These are phyloP conservation scores for Capsella rubella DNA, from an alignment of 441 rosid species.

Conservation along the genomic window DNA sequence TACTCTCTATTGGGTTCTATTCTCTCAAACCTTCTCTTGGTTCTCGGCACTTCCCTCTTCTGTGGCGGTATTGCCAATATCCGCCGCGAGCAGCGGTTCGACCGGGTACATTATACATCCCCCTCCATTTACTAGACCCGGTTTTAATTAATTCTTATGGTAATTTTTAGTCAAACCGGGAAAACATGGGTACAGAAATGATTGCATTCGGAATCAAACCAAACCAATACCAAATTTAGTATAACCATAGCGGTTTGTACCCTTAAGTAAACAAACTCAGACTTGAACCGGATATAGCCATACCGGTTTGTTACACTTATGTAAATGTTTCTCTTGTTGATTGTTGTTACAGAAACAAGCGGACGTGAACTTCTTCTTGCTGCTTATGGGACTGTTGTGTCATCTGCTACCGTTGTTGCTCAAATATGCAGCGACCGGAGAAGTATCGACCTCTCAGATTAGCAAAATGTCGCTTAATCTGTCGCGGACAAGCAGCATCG, in stretches of 20 bases:
- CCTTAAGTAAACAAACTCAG: background rate
- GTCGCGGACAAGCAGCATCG: conserved; percentile 77
- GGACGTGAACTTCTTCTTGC: conserved; percentile 72
- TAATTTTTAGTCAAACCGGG: conserved; percentile 8
- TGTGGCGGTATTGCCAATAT: conserved; percentile 70
- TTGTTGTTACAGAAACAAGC: conserved; percentile 72
- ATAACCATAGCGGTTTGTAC: background rate
- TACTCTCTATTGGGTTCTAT: conserved; percentile 69
- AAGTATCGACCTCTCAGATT: conserved; percentile 33
- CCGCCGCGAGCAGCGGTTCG: conserved; percentile 59
- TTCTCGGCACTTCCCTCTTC: conserved; percentile 67
- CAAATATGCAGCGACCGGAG: conserved; percentile 44
- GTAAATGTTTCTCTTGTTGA: conserved; percentile 12
- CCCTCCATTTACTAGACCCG: background rate
- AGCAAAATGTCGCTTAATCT: conserved; percentile 56
- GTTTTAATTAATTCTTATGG: background rate
- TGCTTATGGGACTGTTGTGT: conserved; percentile 75
- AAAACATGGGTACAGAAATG: background rate
- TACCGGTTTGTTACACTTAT: background rate
- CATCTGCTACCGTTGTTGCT: conserved; percentile 71
- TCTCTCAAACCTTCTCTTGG: conserved; percentile 77
- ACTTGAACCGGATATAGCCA: background rate
- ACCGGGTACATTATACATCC: conserved; percentile 50
- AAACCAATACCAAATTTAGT: background rate
- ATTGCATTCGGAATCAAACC: background rate